phyloP scores from a whole-genome alignment of 2,329 filamentous ascomycete species.

The Colletotrichum incanum region DNA sequence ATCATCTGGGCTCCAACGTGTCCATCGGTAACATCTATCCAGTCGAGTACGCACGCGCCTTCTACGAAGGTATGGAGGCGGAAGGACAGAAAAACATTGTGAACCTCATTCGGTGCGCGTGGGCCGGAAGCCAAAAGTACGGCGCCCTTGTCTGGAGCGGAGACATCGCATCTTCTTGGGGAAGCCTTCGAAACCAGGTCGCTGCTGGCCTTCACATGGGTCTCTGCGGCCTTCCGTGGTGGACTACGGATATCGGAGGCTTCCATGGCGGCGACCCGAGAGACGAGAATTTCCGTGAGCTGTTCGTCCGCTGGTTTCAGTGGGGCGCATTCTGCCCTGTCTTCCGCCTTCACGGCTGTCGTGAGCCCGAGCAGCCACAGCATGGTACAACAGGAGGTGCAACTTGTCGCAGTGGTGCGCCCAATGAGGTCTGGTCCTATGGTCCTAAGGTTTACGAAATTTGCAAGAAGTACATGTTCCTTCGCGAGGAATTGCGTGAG shows the following conservation, averaged over 20 bases:
- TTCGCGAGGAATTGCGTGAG: slow-evolving; percentile 71
- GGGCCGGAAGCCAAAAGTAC: slow-evolving; percentile 72
- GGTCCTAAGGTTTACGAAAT: slow-evolving; percentile 73
- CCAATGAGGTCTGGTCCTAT: slow-evolving; percentile 78
- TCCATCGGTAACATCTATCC: slow-evolving; percentile 74
- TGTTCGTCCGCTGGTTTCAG: slow-evolving; percentile 79
- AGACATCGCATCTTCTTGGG: slow-evolving; percentile 77
- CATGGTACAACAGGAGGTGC: slow-evolving; percentile 43
- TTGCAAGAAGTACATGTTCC: slow-evolving; percentile 70
- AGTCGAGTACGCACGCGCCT: slow-evolving; percentile 69
- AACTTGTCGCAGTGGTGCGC: slow-evolving; percentile 63
- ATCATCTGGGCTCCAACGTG: slow-evolving; percentile 60
- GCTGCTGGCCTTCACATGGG: slow-evolving; percentile 78
- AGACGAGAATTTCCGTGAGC: slow-evolving; percentile 71
- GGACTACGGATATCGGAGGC: slow-evolving; percentile 80
- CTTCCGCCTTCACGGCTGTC: slow-evolving; percentile 77
- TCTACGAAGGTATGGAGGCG: slow-evolving; percentile 71
- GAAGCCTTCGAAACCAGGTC: slow-evolving; percentile 71
- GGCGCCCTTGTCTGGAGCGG: slow-evolving; percentile 78
- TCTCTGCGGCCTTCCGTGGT: slow-evolving; percentile 76
- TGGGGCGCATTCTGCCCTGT: slow-evolving; percentile 79
- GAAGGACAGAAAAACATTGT: slow-evolving; percentile 71
- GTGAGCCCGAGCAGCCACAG: slow-evolving; percentile 66
- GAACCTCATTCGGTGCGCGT: slow-evolving; percentile 68
- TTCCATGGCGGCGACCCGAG: slow-evolving; percentile 76